Evolutionary conservation across 192 early-diverging fungal species (phyloP).

Genomic region (Diversispora eburnea): DNA sequence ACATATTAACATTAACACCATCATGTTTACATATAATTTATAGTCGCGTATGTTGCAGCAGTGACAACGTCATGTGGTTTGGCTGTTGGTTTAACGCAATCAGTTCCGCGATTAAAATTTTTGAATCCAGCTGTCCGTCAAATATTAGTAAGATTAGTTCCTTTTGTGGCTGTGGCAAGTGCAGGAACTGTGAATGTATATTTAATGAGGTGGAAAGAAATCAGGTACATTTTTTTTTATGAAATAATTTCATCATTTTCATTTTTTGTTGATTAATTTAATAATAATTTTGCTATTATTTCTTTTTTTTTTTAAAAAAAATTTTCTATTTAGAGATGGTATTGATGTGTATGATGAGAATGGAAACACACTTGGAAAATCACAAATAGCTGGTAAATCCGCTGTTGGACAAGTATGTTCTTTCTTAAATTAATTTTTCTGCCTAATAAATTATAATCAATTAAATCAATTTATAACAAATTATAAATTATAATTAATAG

Average conservation of each 20-base stretch:
- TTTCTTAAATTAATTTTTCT: not conserved
- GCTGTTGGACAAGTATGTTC: slow-evolving; percentile 63
- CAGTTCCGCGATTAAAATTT: slow-evolving; percentile 54
- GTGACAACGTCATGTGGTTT: slow-evolving; percentile 74
- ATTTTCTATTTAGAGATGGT: slow-evolving; percentile 52
- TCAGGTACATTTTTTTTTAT: slow-evolving; percentile 37
- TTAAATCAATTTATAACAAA: not conserved
- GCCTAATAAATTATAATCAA: not conserved
- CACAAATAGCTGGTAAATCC: slow-evolving; percentile 56
- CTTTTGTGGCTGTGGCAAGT: slow-evolving; percentile 74
- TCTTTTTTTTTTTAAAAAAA: too few relatives aligned
- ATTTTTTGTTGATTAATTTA: not conserved
- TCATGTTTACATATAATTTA: not conserved
- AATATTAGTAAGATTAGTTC: slow-evolving; percentile 52
- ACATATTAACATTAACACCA: not conserved
- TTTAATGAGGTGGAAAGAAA: slow-evolving; percentile 80
- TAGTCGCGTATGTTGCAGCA: slow-evolving; percentile 71
- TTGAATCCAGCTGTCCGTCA: slow-evolving; percentile 41
- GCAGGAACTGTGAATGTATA: slow-evolving; percentile 82
- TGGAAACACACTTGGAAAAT: slow-evolving; percentile 65
- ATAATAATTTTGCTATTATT: slow-evolving; percentile 1
- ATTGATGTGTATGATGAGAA: slow-evolving; percentile 67
- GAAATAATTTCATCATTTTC: not conserved
- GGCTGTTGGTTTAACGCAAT: slow-evolving; percentile 67
- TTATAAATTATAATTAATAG: slow-evolving; percentile 10